phyloP scores from a whole-genome alignment of 176 grass and related monocot species.

The Oryza punctata region DNA sequence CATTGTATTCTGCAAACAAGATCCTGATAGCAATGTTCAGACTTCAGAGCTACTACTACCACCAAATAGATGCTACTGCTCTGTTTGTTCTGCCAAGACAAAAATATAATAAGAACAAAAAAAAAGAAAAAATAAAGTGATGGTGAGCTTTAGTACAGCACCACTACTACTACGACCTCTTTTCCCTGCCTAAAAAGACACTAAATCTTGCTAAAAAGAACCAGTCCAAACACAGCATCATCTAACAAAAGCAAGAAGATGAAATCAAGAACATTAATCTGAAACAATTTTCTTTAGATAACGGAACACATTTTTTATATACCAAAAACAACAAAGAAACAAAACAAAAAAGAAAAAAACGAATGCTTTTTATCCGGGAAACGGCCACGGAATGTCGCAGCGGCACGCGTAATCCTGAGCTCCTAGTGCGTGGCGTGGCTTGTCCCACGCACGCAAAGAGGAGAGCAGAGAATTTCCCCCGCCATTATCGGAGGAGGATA shows the following conservation, averaged over 20 bases:
- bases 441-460: background rate
- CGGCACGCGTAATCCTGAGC: background rate
- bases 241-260: background rate
- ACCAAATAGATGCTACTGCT: background rate
- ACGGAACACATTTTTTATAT: background rate
- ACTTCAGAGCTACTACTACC: background rate
- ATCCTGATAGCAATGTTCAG: background rate
- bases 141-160: constrained; percentile 14
- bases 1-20: background rate
- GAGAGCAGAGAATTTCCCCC: background rate
- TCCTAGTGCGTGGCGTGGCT: too few species aligned
- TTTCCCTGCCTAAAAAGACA: constrained; percentile 2
- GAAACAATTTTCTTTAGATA: background rate
- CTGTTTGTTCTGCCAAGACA: constrained; percentile 1
- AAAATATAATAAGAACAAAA: background rate
- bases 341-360: background rate
- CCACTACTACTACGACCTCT: background rate
- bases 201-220: background rate
- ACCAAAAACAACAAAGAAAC: background rate
- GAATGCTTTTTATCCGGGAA: background rate
- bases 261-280: background rate
- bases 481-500: background rate
- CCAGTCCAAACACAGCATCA: background rate
- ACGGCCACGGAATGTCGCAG: background rate
- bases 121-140: background rate